Conservation (phyloP, 441 rosid species). For the Croton setiger region DNA sequence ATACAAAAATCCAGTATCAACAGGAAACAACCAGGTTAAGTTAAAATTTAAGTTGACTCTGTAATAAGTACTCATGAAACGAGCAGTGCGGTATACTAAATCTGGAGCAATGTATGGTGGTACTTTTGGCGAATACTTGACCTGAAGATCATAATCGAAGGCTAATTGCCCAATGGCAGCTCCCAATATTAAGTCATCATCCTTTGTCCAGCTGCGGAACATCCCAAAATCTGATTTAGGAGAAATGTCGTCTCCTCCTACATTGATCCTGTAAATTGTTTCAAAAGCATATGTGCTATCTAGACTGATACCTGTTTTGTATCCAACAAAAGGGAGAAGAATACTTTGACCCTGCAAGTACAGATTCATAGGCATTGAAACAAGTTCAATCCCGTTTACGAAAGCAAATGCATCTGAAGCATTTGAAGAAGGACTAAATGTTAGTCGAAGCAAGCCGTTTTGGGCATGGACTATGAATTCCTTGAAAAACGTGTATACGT, state of each 20-base stretch:
- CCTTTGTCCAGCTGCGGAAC: conserved; percentile 18
- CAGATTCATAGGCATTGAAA: conserved; percentile 17
- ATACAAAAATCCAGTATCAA: conserved; percentile 16
- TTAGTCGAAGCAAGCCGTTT: conserved; percentile 3
- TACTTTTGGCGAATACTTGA: conserved; percentile 2
- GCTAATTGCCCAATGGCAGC: background rate
- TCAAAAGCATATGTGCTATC: conserved; percentile 13
- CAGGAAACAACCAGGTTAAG: conserved; percentile 16
- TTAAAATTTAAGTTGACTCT: conserved; percentile 1
- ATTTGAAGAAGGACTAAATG: conserved; percentile 12
- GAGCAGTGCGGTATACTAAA: conserved; percentile 2
- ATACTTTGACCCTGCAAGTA: background rate
- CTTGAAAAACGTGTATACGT: background rate
- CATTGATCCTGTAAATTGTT: conserved; percentile 17
- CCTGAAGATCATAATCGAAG: background rate
- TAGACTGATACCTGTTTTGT: background rate
- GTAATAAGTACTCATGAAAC: background rate
- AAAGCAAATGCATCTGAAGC: conserved; percentile 15
- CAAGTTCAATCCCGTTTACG: conserved; percentile 23
- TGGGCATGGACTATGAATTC: conserved; percentile 13
- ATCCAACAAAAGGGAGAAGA: conserved; percentile 12
- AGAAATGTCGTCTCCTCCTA: conserved; percentile 3
- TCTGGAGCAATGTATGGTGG: conserved; percentile 16
- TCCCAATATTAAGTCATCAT: conserved; percentile 5
- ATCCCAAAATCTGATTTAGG: conserved; percentile 13